Evolutionary conservation across 257 asterid genomes (phyloP).

Genomic region (Solanum virginianum): DNA sequence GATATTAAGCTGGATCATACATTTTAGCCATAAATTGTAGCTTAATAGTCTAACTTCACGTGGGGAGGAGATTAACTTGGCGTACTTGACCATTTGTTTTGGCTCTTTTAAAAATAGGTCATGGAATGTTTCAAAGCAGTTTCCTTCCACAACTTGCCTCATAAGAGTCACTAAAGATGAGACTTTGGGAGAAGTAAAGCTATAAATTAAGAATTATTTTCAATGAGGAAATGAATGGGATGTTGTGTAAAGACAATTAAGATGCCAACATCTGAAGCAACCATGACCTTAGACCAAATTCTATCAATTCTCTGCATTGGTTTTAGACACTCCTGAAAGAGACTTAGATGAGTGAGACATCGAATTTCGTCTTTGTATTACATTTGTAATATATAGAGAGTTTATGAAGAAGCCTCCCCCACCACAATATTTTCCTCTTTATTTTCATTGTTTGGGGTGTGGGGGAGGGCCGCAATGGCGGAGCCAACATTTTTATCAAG

Average conservation of each 20-base stretch:
- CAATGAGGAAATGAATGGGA: conserved; percentile 1
- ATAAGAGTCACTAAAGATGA: conserved; percentile 1
- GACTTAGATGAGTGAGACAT: conserved; percentile 21
- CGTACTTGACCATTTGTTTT: not conserved
- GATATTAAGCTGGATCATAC: not conserved
- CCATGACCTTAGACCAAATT: conserved; percentile 64
- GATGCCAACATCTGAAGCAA: conserved; percentile 56
- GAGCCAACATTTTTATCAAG: too few species aligned
- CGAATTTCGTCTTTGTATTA: conserved; percentile 15
- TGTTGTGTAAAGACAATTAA: conserved; percentile 24
- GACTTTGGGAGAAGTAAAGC: not conserved
- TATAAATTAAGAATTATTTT: not conserved
- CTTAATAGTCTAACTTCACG: not conserved
- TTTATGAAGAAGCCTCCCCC: not conserved
- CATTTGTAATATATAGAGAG: not conserved
- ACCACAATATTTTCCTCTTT: not conserved
- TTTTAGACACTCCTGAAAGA: not conserved
- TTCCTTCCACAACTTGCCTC: not conserved
- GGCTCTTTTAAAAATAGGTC: not conserved
- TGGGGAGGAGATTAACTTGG: not conserved
- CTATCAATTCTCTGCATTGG: conserved; percentile 27
- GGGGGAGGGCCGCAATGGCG: too few species aligned
- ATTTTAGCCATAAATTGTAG: not conserved
- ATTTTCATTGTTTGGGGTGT: not conserved
- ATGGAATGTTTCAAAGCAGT: conserved; percentile 2